phyloP scores from a whole-genome alignment of 2,329 filamentous ascomycete genomes.

The Ophiognomonia clavigignenti-juglandacearum region DNA sequence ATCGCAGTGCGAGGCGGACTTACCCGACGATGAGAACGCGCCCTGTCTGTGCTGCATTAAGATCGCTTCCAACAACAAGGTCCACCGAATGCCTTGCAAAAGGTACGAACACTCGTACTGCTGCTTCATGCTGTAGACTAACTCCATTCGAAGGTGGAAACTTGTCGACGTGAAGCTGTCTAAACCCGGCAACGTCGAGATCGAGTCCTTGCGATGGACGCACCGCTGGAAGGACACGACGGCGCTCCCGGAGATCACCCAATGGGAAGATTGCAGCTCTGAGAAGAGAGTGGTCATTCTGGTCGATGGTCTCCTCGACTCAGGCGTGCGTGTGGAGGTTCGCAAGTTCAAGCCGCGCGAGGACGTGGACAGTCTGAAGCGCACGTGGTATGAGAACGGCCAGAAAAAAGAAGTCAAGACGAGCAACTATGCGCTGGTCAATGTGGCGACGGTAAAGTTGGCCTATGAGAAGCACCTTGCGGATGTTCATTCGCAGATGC shows the following conservation, averaged over 20 bases:
- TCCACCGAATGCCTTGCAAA: slow-evolving; percentile 52
- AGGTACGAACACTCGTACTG: too few species aligned
- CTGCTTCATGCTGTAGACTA: too few species aligned
- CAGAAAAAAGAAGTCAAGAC: slow-evolving; percentile 42
- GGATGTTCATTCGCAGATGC: slow-evolving; percentile 40
- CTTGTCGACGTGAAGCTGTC: slow-evolving; percentile 54
- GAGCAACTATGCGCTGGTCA: slow-evolving; percentile 52
- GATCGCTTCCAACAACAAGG: slow-evolving; percentile 39
- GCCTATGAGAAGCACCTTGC: slow-evolving; percentile 48
- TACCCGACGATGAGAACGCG: slow-evolving; percentile 33
- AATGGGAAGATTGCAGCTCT: slow-evolving; percentile 49
- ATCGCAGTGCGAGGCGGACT: slow-evolving; percentile 44
- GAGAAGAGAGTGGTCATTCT: slow-evolving; percentile 47
- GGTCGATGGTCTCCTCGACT: slow-evolving; percentile 49
- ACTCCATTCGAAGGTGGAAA: slow-evolving; percentile 57
- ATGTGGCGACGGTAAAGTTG: slow-evolving; percentile 44
- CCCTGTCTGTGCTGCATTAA: slow-evolving; percentile 51
- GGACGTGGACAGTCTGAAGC: slow-evolving; percentile 50
- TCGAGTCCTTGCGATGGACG: slow-evolving; percentile 48
- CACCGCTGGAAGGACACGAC: slow-evolving; percentile 52
- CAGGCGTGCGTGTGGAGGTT: slow-evolving; percentile 43
- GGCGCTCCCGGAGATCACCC: slow-evolving; percentile 46
- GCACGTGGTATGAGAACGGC: slow-evolving; percentile 44
- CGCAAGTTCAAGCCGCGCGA: slow-evolving; percentile 49
- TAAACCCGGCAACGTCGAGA: slow-evolving; percentile 54